Conservation (phyloP, 108 stramenopile species). For the Licmophora abbreviata region DNA sequence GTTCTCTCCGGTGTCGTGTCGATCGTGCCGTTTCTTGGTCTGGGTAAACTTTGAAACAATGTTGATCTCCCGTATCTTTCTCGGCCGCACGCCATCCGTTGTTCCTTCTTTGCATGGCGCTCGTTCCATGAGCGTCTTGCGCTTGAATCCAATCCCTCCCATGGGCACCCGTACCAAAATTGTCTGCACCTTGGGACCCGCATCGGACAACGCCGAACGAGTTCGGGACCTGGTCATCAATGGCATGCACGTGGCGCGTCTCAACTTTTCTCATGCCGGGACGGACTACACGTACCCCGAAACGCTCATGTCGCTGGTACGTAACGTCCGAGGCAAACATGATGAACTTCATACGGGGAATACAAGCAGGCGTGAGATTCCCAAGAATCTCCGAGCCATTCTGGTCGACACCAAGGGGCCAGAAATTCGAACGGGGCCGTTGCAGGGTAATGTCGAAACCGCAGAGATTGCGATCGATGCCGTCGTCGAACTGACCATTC, state of each 20-base stretch:
- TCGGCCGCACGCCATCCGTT: too few relatives aligned
- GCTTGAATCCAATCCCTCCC: conserved; percentile 15
- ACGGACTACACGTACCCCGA: conserved; percentile 50
- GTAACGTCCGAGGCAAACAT: conserved; percentile 41
- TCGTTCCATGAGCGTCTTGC: conserved; percentile 7
- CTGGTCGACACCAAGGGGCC: conserved; percentile 89
- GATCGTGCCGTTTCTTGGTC: too few relatives aligned
- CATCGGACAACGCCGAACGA: conserved; percentile 55
- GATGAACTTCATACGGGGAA: conserved; percentile 21
- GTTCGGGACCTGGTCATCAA: conserved; percentile 41
- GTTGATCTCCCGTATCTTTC: too few relatives aligned
- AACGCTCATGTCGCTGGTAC: conserved; percentile 26
- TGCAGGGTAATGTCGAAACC: conserved; percentile 57
- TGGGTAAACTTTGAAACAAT: too few relatives aligned
- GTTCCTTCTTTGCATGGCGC: too few relatives aligned
- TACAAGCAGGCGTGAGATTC: conserved; percentile 13
- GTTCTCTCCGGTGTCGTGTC: too few relatives aligned
- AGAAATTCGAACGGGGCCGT: conserved; percentile 83
- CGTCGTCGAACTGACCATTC: conserved; percentile 40
- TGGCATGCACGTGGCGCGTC: conserved; percentile 87
- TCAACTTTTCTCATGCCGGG: conserved; percentile 87
- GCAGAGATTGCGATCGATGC: conserved; percentile 37
- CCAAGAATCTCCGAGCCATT: conserved; percentile 59
- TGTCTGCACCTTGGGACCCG: conserved; percentile 92
- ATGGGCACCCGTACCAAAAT: conserved; percentile 72